These are phyloP conservation scores for Hypoxylon sp. DNA, from an alignment of 2,329 filamentous ascomycete species.

Conservation along the genomic window DNA sequence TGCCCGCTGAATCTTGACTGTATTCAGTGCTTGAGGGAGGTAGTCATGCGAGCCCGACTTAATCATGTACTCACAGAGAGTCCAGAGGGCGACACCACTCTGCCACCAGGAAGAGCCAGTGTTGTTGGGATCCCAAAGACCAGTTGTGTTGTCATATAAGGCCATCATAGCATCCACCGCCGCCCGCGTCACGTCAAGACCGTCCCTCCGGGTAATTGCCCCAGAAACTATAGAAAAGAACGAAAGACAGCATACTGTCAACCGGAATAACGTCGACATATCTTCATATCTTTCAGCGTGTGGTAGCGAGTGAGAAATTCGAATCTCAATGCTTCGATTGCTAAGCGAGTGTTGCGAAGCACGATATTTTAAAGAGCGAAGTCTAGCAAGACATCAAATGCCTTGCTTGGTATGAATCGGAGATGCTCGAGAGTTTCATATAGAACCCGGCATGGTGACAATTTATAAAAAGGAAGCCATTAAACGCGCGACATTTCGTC, in stretches of 20 bases:
- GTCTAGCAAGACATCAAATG: not conserved
- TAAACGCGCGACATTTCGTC: conserved; percentile 13
- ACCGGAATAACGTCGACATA: conserved; percentile 27
- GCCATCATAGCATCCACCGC: conserved; percentile 57
- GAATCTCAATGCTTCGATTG: not conserved
- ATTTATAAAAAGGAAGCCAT: conserved; percentile 6
- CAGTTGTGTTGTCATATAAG: conserved; percentile 54
- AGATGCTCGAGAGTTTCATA: conserved; percentile 3
- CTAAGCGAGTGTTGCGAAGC: conserved; percentile 8
- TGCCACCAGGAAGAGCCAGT: conserved; percentile 61
- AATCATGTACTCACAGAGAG: conserved; percentile 57
- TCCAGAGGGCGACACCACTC: conserved; percentile 56
- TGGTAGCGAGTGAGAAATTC: not conserved
- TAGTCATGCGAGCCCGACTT: conserved; percentile 52
- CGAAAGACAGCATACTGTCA: conserved; percentile 25
- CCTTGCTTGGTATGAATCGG: conserved; percentile 7
- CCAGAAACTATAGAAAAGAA: conserved; percentile 11
- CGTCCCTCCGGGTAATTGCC: conserved; percentile 2
- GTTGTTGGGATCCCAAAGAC: conserved; percentile 54
- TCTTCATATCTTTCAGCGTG: conserved; percentile 4
- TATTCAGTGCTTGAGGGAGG: conserved; percentile 51
- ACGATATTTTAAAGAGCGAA: not conserved
- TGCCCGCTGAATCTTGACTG: conserved; percentile 54
- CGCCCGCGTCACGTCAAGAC: conserved; percentile 27
- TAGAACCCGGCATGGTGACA: conserved; percentile 10